phyloP scores from a whole-genome alignment of 768 basidiomycete genomes.

The Chiua virens region DNA sequence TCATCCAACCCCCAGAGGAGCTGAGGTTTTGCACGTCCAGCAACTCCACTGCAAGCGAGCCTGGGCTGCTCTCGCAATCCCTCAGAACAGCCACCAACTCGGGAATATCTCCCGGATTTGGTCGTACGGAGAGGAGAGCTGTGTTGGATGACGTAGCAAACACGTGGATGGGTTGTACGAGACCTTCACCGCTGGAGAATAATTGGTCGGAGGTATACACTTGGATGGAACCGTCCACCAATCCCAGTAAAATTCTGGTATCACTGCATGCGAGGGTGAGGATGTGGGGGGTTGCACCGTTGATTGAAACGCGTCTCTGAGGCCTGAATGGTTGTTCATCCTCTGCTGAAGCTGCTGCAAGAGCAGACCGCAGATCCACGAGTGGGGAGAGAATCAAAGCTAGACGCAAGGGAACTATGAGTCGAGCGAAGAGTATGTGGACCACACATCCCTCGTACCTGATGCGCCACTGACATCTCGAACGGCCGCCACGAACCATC shows the following conservation, averaged over 20 bases:
- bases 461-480: conserved; percentile 34
- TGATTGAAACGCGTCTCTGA: conserved; percentile 48
- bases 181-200: conserved; percentile 44
- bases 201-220: conserved; percentile 58
- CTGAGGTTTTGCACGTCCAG: conserved; percentile 54
- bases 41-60: conserved; percentile 53
- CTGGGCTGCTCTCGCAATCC: conserved; percentile 32
- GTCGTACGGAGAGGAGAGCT: conserved; percentile 51
- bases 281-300: conserved; percentile 48
- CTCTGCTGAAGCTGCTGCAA: conserved; percentile 40
- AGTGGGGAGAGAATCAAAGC: conserved; percentile 65
- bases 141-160: conserved; percentile 45
- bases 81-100: conserved; percentile 62
- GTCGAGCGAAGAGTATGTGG: background rate
- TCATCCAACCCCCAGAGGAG: conserved; percentile 54
- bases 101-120: conserved; percentile 62
- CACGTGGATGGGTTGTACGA: conserved; percentile 48
- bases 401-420: conserved; percentile 23
- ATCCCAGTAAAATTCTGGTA: conserved; percentile 57
- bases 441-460: conserved; percentile 31
- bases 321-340: conserved; percentile 48
- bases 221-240: conserved; percentile 57
- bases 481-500: conserved; percentile 70
- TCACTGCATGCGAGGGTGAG: conserved; percentile 60
- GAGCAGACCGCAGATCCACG: conserved; percentile 55